phyloP scores from a whole-genome alignment of 371 early-diverging fungal species.

The Nematocida sp. region DNA sequence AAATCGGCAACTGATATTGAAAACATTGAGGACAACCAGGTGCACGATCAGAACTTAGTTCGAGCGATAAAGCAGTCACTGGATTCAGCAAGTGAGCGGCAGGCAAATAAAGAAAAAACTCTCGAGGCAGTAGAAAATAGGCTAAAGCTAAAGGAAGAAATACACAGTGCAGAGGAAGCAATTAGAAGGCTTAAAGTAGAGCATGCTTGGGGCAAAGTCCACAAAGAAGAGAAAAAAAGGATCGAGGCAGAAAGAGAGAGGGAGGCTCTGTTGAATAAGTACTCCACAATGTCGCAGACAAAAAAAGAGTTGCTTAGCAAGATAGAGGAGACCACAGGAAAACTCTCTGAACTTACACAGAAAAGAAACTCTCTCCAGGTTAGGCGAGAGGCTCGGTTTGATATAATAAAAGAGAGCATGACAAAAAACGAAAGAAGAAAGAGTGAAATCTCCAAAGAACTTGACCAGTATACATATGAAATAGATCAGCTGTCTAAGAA shows the following conservation, averaged over 20 bases:
- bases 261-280: conserved; percentile 26
- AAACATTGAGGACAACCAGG: conserved; percentile 59
- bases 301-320: conserved; percentile 14
- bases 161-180: conserved; percentile 30
- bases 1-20: conserved; percentile 69
- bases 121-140: conserved; percentile 32
- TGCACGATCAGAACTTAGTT: conserved; percentile 47
- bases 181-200: conserved; percentile 60
- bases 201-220: conserved; percentile 56
- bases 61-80: conserved; percentile 46
- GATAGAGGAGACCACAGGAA: conserved; percentile 26
- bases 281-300: neutral
- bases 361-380: neutral
- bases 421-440: conserved; percentile 33
- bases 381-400: neutral
- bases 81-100: neutral
- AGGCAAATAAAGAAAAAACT: conserved; percentile 34
- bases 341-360: neutral
- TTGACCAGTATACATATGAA: conserved; percentile 50
- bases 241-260: conserved; percentile 18
- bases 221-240: conserved; percentile 31
- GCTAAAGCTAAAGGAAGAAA: conserved; percentile 19
- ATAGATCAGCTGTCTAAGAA: conserved; percentile 34
- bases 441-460: conserved; percentile 35
- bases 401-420: conserved; percentile 11